phyloP scores from a whole-genome alignment of 2,329 filamentous ascomycete genomes.

The Cyclaneusma minus region DNA sequence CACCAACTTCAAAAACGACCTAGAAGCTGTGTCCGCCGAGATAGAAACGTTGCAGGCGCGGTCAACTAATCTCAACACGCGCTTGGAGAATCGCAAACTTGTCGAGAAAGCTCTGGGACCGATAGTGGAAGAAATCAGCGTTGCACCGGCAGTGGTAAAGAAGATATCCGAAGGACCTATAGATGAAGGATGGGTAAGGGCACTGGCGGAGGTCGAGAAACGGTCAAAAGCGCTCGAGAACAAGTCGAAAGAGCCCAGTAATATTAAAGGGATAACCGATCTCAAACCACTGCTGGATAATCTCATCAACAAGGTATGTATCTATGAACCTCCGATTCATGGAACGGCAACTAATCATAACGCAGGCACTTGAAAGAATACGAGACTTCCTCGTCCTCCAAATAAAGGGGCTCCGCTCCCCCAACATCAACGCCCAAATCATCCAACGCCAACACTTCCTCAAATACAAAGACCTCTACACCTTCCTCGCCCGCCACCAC shows the following conservation, averaged over 20 bases:
- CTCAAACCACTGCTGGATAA: constrained; percentile 74
- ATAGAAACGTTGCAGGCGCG: constrained; percentile 86
- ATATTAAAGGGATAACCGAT: constrained; percentile 67
- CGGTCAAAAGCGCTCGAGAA: constrained; percentile 58
- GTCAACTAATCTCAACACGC: constrained; percentile 67
- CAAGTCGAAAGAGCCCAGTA: constrained; percentile 41
- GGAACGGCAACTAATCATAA: constrained; percentile 7
- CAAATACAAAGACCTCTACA: constrained; percentile 74
- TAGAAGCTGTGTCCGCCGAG: constrained; percentile 82
- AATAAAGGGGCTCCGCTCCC: constrained; percentile 84
- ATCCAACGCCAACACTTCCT: constrained; percentile 89
- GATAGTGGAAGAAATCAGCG: constrained; percentile 78
- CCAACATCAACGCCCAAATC: constrained; percentile 92
- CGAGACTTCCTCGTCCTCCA: constrained; percentile 88
- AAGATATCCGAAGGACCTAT: constrained; percentile 81
- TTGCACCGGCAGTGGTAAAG: constrained; percentile 69
- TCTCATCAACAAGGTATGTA: constrained; percentile 58
- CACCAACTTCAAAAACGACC: constrained; percentile 82
- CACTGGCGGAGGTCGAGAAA: constrained; percentile 70
- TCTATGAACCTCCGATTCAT: constrained; percentile 2
- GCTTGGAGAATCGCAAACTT: constrained; percentile 75
- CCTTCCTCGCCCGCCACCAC: constrained; percentile 73
- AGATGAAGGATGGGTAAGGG: constrained; percentile 77
- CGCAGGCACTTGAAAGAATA: constrained; percentile 75
- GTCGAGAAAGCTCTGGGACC: constrained; percentile 81